Evolutionary conservation across 345 rosid species (phyloP), one percentile per base, ranked within the genome.

Genomic region (Gossypium rotundifolium): DNA sequence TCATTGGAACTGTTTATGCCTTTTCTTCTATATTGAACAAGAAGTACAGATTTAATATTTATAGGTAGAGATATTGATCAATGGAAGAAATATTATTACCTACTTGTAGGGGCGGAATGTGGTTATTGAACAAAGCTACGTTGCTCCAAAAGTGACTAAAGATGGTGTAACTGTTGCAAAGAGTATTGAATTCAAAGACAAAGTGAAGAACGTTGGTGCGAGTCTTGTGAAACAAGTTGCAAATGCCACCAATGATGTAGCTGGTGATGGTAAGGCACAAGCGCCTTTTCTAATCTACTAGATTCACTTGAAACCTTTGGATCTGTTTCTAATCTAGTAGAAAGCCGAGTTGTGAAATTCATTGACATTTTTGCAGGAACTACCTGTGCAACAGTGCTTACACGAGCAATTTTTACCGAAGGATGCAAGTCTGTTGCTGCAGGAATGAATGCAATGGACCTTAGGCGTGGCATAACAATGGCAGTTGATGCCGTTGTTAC

Each of bases 161-260:
- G 99, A 96, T 78, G 99, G 97, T 77, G 99, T 90, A 2, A 95
- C 99, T 49, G 97, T 95, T 69, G 99, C 99, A 22, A 95, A 95
- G 83, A 93, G 99, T 82, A 87, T 91, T 76, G 99, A 95, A 74
- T 95, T 93, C 81, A 88, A 90, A 78, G 98, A 90, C 70, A 89
- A 88, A 80, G 85, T 91, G 17, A 95, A 90, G 84, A 95, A 95
- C 52, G 80, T 95, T 65, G 98, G 98, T 79, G 99, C 99, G 45
- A 95, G 99, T 82, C 98, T 93, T 53, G 99, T 95, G 72, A 95
- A 95, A 84, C 99, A 90, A 85, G 99, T 95, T 73, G 98, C 99
- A 58, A 96, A 96, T 79, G 99, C 99, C 53, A 91, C 99, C 48
- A 96, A 96, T 75, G 98, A 93, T 74, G 93, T 80, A 7, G 98